Conservation (phyloP, 2,329 filamentous ascomycete genomes). For the Talaromyces rugulosus region DNA sequence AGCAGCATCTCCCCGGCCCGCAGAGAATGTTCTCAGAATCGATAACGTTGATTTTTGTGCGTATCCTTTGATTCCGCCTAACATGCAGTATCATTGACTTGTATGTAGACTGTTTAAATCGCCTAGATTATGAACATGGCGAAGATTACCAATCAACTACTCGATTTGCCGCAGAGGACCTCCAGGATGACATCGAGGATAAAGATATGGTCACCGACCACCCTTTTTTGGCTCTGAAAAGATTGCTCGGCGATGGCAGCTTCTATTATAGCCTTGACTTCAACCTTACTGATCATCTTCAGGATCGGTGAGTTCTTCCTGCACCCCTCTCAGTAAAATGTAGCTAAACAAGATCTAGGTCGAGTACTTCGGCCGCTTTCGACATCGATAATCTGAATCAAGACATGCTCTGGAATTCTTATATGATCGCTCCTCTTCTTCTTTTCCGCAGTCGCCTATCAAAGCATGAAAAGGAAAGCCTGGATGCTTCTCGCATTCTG, state of each 20-base stretch:
- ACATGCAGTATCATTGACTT: not conserved
- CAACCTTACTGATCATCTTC: slow-evolving; percentile 86
- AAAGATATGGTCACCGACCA: slow-evolving; percentile 73
- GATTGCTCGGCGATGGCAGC: slow-evolving; percentile 84
- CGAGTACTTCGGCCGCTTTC: slow-evolving; percentile 71
- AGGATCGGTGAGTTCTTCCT: slow-evolving; percentile 63
- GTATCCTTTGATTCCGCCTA: slow-evolving; percentile 17
- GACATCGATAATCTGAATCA: slow-evolving; percentile 91
- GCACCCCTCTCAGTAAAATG: slow-evolving; percentile 10
- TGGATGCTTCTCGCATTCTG: slow-evolving; percentile 84
- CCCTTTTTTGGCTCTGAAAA: slow-evolving; percentile 85
- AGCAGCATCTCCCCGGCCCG: slow-evolving; percentile 77
- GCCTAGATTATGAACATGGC: slow-evolving; percentile 77
- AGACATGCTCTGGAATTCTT: slow-evolving; percentile 94
- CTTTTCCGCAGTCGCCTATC: slow-evolving; percentile 81
- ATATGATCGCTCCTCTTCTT: slow-evolving; percentile 92
- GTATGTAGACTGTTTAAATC: slow-evolving; percentile 73
- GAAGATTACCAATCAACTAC: slow-evolving; percentile 53
- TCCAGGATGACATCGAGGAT: slow-evolving; percentile 48
- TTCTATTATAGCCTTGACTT: slow-evolving; percentile 99
- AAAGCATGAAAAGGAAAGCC: slow-evolving; percentile 65
- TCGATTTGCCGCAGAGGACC: slow-evolving; percentile 51
- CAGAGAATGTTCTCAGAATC: slow-evolving; percentile 86
- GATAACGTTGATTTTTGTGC: slow-evolving; percentile 75
- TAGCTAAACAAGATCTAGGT: slow-evolving; percentile 44